A percentile compares a stretch with the other conserved stretches of the same genome.
Evolutionary conservation across 805 yeast genomes (phyloP).

Genomic region (Naumovozyma baii): DNA sequence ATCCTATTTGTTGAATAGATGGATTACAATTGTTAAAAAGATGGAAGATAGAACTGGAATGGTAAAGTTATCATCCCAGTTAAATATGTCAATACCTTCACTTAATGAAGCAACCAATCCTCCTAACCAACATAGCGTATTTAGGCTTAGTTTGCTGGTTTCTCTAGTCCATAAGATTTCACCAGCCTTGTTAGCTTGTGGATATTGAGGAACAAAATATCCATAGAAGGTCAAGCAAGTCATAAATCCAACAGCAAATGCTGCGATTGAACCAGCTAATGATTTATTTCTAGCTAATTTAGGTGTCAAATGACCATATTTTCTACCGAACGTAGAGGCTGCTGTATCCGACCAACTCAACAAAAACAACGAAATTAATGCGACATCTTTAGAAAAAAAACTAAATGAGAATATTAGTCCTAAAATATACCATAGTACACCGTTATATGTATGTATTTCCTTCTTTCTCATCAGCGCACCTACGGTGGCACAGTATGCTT

Average conservation of each 20-base stretch:
- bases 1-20: slow-evolving; percentile 18
- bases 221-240: slow-evolving; percentile 67
- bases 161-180: slow-evolving; percentile 59
- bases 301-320: slow-evolving; percentile 76
- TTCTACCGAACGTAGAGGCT: slow-evolving; percentile 88
- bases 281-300: slow-evolving; percentile 67
- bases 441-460: slow-evolving; percentile 68
- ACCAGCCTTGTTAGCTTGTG: slow-evolving; percentile 44
- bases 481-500: slow-evolving; percentile 50
- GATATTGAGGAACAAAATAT: slow-evolving; percentile 53
- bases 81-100: slow-evolving; percentile 70
- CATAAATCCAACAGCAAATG: slow-evolving; percentile 61
- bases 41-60: slow-evolving; percentile 80
- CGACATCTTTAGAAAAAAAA: slow-evolving; percentile 70
- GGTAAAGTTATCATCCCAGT: slow-evolving; percentile 86
- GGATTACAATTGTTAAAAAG: slow-evolving; percentile 45
- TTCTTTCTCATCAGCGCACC: slow-evolving; percentile 81
- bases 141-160: slow-evolving; percentile 46
- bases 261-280: slow-evolving; percentile 84
- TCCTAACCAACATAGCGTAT: slow-evolving; percentile 45
- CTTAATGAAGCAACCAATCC: slow-evolving; percentile 81
- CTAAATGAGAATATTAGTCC: slow-evolving; percentile 68
- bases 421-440: slow-evolving; percentile 76
- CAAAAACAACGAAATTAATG: slow-evolving; percentile 63
- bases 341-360: slow-evolving; percentile 97